These are phyloP conservation scores for Fusarium sublunatum DNA, from an alignment of 2,329 filamentous ascomycete species.

Conservation along the genomic window DNA sequence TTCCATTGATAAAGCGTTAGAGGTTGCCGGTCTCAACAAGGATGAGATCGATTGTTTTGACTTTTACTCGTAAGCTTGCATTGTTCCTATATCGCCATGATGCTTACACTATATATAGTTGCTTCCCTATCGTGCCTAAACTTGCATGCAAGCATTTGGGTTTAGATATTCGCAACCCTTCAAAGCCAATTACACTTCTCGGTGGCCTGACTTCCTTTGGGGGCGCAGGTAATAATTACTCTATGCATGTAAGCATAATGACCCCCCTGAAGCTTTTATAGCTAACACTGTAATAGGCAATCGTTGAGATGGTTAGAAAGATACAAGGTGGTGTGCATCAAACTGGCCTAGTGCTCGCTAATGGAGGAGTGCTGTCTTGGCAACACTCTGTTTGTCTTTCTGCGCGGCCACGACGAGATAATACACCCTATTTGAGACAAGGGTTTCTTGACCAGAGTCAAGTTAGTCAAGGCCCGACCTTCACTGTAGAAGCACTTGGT, in stretches of 20 bases:
- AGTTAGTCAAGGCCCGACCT: constrained; percentile 20
- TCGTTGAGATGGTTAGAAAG: constrained; percentile 66
- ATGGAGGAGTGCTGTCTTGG: constrained; percentile 73
- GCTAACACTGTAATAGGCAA: constrained; percentile 38
- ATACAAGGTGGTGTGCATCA: constrained; percentile 59
- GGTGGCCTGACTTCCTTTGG: constrained; percentile 76
- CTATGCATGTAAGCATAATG: constrained; percentile 66
- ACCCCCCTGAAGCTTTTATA: constrained; percentile 44
- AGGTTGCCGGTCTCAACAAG: constrained; percentile 58
- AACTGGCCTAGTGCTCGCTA: constrained; percentile 70
- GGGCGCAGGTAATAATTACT: constrained; percentile 78
- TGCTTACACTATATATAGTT: constrained; percentile 53
- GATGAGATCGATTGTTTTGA: constrained; percentile 70
- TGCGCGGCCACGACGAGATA: constrained; percentile 49
- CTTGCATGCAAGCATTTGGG: constrained; percentile 70
- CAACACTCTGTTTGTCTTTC: constrained; percentile 72
- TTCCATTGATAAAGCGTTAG: constrained; percentile 66
- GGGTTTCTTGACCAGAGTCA: constrained; percentile 7
- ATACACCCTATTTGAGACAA: constrained; percentile 15
- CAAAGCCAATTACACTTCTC: constrained; percentile 69
- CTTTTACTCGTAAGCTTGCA: constrained; percentile 66
- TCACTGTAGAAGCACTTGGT: constrained; percentile 36
- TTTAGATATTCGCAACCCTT: constrained; percentile 57
- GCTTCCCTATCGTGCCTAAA: constrained; percentile 77
- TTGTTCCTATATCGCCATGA: rapidly evolving